Evolutionary conservation across 2,329 filamentous ascomycete species (phyloP).

Genomic region (Xylariaceae sp.): DNA sequence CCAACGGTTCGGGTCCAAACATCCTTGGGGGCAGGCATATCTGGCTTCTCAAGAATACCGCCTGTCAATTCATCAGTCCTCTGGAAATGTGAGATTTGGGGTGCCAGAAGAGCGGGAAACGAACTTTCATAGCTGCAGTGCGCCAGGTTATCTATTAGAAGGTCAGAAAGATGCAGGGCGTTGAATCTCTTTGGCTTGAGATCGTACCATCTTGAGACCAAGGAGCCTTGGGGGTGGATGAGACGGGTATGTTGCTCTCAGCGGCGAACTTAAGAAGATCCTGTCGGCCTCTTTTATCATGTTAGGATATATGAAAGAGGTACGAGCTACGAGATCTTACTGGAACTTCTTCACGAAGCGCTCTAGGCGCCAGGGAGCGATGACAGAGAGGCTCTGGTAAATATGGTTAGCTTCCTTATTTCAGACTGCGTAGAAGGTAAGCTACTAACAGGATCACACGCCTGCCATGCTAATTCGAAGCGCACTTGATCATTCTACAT

Average conservation of each 20-base stretch:
- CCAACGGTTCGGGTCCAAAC: conserved; percentile 71
- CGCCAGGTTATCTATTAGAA: conserved; percentile 17
- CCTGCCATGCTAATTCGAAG: conserved; percentile 47
- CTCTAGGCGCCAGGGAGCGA: conserved; percentile 74
- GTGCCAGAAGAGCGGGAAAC: too few relatives aligned
- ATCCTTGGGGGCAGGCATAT: conserved; percentile 66
- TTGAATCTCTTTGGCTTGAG: background rate
- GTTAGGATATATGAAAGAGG: conserved; percentile 1
- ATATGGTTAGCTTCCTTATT: conserved; percentile 52
- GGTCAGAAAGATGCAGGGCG: background rate
- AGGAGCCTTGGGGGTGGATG: conserved; percentile 23
- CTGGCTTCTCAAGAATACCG: conserved; percentile 68
- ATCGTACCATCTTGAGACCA: conserved; percentile 16
- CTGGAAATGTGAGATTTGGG: too few relatives aligned
- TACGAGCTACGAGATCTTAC: conserved; percentile 29
- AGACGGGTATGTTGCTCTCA: conserved; percentile 22
- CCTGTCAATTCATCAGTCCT: too few relatives aligned
- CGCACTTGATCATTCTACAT: conserved; percentile 46
- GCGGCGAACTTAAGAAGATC: conserved; percentile 67
- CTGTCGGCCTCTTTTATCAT: conserved; percentile 59
- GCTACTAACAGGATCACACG: conserved; percentile 38
- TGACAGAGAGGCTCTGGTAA: conserved; percentile 54
- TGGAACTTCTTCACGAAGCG: conserved; percentile 74
- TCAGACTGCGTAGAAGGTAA: conserved; percentile 68
- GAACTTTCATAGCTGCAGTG: conserved; percentile 45